Conservation (phyloP, 176 grass and related monocot species). For the Ananas comosus region DNA sequence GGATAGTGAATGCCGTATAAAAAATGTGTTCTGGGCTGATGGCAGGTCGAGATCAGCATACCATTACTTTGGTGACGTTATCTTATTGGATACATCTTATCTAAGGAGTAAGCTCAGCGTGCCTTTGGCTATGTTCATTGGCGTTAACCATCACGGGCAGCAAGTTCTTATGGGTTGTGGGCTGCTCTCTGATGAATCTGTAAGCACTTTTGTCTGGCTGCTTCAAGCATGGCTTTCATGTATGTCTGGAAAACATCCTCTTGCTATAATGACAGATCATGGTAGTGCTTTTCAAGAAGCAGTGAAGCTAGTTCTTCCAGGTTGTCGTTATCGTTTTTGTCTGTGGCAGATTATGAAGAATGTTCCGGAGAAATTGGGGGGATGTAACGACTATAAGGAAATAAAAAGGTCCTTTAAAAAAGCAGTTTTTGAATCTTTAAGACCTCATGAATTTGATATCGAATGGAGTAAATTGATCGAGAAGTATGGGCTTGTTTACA, state of each 20-base stretch:
- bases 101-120: slow-evolving; percentile 1
- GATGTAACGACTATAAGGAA: slow-evolving; percentile 7
- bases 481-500: slow-evolving; percentile 12
- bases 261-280: slow-evolving; percentile 19
- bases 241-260: slow-evolving; percentile 16
- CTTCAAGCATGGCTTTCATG: slow-evolving; percentile 19
- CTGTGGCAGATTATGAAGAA: slow-evolving; percentile 25
- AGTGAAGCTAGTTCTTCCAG: slow-evolving; percentile 7
- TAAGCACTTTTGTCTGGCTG: slow-evolving; percentile 12
- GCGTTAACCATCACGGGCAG: slow-evolving; percentile 19
- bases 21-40: slow-evolving; percentile 12
- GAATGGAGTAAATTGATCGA: slow-evolving; percentile 16
- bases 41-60: slow-evolving; percentile 11
- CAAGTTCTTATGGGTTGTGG: slow-evolving; percentile 17
- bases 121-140: slow-evolving; percentile 4
- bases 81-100: slow-evolving; percentile 3
- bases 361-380: slow-evolving; percentile 16
- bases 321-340: slow-evolving; percentile 11
- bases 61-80: slow-evolving; percentile 6
- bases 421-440: slow-evolving; percentile 29
- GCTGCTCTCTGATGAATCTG: slow-evolving; percentile 1
- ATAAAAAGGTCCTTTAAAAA: slow-evolving; percentile 15
- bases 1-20: slow-evolving; percentile 1
- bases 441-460: slow-evolving; percentile 20
- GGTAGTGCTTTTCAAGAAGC: slow-evolving; percentile 10